A percentile compares a stretch with the other conserved stretches of the same genome.
These are phyloP conservation scores for Saccharomycopsis fodiens DNA, from an alignment of 805 yeast genomes.

Conservation along the genomic window DNA sequence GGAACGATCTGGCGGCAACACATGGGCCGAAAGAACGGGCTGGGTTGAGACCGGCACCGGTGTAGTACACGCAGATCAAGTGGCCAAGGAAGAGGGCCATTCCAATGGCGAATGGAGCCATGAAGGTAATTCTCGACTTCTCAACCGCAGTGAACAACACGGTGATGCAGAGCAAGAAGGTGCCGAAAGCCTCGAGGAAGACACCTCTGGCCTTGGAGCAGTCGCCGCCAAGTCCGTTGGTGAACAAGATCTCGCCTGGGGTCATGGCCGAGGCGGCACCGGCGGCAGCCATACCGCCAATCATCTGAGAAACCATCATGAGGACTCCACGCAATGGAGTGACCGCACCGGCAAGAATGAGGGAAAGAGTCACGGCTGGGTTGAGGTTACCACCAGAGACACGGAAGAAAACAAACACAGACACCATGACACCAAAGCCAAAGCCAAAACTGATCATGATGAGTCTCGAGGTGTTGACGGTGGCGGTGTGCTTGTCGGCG, in stretches of 20 bases:
- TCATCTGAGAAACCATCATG: conserved; percentile 59
- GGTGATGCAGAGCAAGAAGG: conserved; percentile 63
- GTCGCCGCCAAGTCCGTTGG: conserved; percentile 67
- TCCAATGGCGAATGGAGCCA: conserved; percentile 83
- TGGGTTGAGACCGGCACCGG: conserved; percentile 91
- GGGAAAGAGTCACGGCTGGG: conserved; percentile 77
- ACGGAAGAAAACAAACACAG: conserved; percentile 60
- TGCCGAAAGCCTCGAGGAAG: conserved; percentile 76
- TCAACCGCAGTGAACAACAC: conserved; percentile 82
- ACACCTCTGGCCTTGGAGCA: conserved; percentile 67
- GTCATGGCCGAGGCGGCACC: conserved; percentile 83
- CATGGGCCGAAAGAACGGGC: conserved; percentile 86
- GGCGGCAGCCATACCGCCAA: conserved; percentile 90
- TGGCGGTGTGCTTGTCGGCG: conserved; percentile 40
- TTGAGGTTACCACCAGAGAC: conserved; percentile 86
- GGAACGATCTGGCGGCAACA: conserved; percentile 66
- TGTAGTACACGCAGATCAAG: conserved; percentile 70
- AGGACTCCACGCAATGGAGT: conserved; percentile 63
- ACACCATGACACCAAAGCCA: conserved; percentile 77
- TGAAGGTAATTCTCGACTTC: conserved; percentile 63
- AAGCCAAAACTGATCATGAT: conserved; percentile 81
- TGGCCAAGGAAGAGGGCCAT: conserved; percentile 75
- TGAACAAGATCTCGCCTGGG: conserved; percentile 68
- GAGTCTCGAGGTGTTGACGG: conserved; percentile 41
- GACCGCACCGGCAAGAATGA: conserved; percentile 65